Base-by-base conservation (phyloP, 805 yeast genomes). In the Candida tammaniensis region DNA sequence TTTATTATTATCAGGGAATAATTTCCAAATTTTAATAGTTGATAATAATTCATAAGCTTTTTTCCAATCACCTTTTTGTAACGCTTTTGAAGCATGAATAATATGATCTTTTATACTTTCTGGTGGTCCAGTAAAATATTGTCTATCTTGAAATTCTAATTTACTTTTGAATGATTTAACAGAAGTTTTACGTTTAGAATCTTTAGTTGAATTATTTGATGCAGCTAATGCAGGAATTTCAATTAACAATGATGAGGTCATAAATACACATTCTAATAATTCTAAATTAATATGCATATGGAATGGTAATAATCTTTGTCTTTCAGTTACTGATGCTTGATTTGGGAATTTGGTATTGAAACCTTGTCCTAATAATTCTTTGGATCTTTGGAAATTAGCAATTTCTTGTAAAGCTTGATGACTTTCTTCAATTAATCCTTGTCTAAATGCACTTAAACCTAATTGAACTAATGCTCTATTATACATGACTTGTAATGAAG, bases 241-340 rank as follows among this genome's bases (percentile, higher is more conserved):
- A 47, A 86, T 77, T 55, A 93, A 75, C 63, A 93, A 70, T 19
- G 95, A 86, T 39, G 86, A 73, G 9, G 98, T 93, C 71, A 88
- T 77, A 73, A 83, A 91, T 30, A 86, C 95, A 57, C 94, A 84
- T 66, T 93, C 98, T 47, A 93, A 74, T 53, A 93, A 78, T 70
- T 94, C 98, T 51, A 91, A 71, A 65, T 93, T 93, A 61, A 93
- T 91, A 67, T 93, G 99, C 85, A 87, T 88, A 68, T 93, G 98
- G 82, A 84, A 93, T 39, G 99, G 99, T 57, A 93, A 72, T 58
- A 88, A 76, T 57, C 89, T 80, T 64, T 82, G 91, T 52, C 72
- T 78, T 54, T 84, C 95, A 42, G 73, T 76, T 29, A 72, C 62
- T 17, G 78, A 57, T 12, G 72, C 68, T 57, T 68, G 66, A 51